Evolutionary conservation across 768 basidiomycete genomes (phyloP), one percentile per base, ranked within the genome.

Genomic region (Cytidiella melzeri): DNA sequence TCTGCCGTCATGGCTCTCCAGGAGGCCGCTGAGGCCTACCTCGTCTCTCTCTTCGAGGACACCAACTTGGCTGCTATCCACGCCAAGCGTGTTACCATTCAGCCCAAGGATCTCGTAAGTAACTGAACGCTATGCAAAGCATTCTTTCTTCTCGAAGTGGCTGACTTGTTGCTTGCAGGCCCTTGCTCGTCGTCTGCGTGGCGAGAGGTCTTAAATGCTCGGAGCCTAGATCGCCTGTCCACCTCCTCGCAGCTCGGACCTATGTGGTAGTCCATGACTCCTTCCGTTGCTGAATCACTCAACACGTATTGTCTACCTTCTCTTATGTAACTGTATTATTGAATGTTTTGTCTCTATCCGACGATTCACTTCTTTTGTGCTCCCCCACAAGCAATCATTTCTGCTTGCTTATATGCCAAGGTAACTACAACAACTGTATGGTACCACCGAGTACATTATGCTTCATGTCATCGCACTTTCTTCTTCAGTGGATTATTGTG

Each of bases 1-100:
- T 90, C 87, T n/a, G 88, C 87, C 52, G 84, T 92, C 55, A 84
- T 86, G 77, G 88, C 89, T 28, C 74, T 92, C 44, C 89, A 92
- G 67, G 88, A 91, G 72, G 90, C 88, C 12, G 81, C 86, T 19
- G 90, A 92, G 72, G 84, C 83, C 2, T 85, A 85, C 66, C 81
- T 87, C 42, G 83, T 87, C 55, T 85, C 83, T 18, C 68, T 88
- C 57, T 87, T 87, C 58, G 84, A 87, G 64, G 86, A 88, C 61
- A 87, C 85, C 58, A 87, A 87, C 68, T 76, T 89, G 68, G 87
- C 87, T 55, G 87, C 87, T 49, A 89, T 90, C 64, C 88, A 90
- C 67, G 87, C 87, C 21, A 90, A 89, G 75, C 82, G 86, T 71
- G 83, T 87, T 23, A 87, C 84, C 43, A 84, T 87, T 66, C 87